Conservation (phyloP, 2,329 filamentous ascomycete genomes). For the Parascedosporium putredinis region DNA sequence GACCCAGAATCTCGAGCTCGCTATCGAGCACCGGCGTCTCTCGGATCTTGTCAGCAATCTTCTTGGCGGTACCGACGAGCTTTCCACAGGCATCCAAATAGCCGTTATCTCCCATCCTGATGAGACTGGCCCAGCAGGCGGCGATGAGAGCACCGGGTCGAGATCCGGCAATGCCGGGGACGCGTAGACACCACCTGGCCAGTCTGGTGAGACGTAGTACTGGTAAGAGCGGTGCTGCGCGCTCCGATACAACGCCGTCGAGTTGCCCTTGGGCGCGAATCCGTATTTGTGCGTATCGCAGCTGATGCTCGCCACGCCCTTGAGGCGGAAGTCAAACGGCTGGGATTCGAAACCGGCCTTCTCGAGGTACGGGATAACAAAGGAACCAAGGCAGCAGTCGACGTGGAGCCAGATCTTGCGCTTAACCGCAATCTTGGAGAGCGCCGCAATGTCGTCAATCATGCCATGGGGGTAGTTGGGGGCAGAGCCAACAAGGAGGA, state of each 20-base stretch:
- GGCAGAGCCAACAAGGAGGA: slow-evolving; percentile 85
- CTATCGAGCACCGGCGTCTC: slow-evolving; percentile 56
- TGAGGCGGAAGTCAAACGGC: slow-evolving; percentile 86
- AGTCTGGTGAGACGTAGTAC: slow-evolving; percentile 92
- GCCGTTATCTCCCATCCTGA: slow-evolving; percentile 76
- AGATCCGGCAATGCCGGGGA: slow-evolving; percentile 83
- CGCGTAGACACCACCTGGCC: slow-evolving; percentile 92
- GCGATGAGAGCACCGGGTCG: slow-evolving; percentile 90
- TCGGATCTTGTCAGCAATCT: slow-evolving; percentile 65
- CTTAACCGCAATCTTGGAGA: slow-evolving; percentile 72
- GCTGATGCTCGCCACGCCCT: slow-evolving; percentile 88
- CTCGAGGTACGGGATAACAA: slow-evolving; percentile 84
- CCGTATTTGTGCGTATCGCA: slow-evolving; percentile 99
- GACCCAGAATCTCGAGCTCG: slow-evolving; percentile 72
- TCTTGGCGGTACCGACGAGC: slow-evolving; percentile 80
- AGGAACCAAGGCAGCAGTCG: slow-evolving; percentile 94
- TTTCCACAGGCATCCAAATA: slow-evolving; percentile 79
- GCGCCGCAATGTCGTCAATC: slow-evolving; percentile 81
- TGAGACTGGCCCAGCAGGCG: slow-evolving; percentile 87
- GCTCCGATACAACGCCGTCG: slow-evolving; percentile 80
- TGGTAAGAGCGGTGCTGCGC: slow-evolving; percentile 73
- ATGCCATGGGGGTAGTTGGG: slow-evolving; percentile 98
- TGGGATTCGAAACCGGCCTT: slow-evolving; percentile 86
- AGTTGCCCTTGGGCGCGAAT: slow-evolving; percentile 96
- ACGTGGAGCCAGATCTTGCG: slow-evolving; percentile 84